These are phyloP conservation scores for Chalciporus pseudorubinellus DNA, from an alignment of 768 basidiomycete species.

Conservation along the genomic window DNA sequence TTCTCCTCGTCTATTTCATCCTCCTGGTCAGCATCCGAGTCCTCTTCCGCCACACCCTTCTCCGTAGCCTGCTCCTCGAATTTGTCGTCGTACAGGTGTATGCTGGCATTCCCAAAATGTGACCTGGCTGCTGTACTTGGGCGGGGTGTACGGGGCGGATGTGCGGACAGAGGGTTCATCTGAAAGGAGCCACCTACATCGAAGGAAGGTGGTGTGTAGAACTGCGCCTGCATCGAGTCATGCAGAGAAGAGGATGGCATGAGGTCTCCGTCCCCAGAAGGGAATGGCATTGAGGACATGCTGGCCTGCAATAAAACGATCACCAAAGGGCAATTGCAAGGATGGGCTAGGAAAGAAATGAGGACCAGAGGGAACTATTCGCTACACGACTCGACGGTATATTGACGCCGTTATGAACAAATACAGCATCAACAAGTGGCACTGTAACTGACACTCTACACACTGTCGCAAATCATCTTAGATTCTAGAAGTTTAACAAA, in stretches of 20 bases:
- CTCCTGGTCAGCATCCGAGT: conserved; percentile 30
- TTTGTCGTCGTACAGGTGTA: conserved; percentile 42
- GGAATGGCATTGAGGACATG: conserved; percentile 74
- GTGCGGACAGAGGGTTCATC: conserved; percentile 77
- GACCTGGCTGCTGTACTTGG: conserved; percentile 24
- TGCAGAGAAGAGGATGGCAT: conserved; percentile 38
- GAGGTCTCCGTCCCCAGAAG: conserved; percentile 40
- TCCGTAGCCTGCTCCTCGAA: conserved; percentile 35
- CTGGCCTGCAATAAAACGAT: not conserved
- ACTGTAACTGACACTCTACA: no score
- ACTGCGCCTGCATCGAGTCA: conserved; percentile 43
- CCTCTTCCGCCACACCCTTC: conserved; percentile 13
- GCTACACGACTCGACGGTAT: no score
- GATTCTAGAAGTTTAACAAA: not conserved
- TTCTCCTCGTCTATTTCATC: conserved; percentile 52
- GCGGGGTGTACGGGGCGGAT: conserved; percentile 76
- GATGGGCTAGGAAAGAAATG: not conserved
- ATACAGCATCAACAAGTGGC: conserved; percentile 27
- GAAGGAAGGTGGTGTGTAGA: conserved; percentile 54
- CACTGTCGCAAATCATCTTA: not conserved
- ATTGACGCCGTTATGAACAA: conserved; percentile 12
- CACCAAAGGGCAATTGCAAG: not conserved
- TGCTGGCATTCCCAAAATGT: conserved; percentile 21
- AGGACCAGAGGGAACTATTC: not conserved
- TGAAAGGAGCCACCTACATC: conserved; percentile 65